A percentile compares a stretch with the other conserved stretches of the same genome.
phyloP scores from a whole-genome alignment of 805 yeast species.

The Candida bentonensis region DNA sequence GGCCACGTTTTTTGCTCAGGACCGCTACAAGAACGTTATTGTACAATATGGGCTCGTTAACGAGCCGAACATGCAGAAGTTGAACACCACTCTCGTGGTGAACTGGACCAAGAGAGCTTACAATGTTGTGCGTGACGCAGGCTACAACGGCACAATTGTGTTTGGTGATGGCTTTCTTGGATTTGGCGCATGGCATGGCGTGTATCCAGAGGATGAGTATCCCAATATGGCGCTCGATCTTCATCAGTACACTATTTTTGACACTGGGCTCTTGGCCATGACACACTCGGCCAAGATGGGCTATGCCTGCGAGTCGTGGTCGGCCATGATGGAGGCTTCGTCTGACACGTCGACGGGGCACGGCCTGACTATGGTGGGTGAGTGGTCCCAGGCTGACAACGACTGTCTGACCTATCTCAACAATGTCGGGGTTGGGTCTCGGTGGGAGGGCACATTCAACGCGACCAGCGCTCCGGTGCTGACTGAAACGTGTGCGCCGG shows the following conservation, averaged over 20 bases:
- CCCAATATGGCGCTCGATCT: conserved; percentile 68
- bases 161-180: conserved; percentile 69
- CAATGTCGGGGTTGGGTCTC: conserved; percentile 64
- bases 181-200: conserved; percentile 46
- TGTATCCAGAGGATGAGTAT: conserved; percentile 28
- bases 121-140: conserved; percentile 37
- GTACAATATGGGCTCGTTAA: conserved; percentile 70
- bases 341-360: conserved; percentile 42
- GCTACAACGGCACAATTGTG: conserved; percentile 36
- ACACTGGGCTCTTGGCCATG: conserved; percentile 14
- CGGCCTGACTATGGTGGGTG: conserved; percentile 60
- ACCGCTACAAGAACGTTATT: conserved; percentile 49
- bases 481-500: conserved; percentile 17
- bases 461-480: conserved; percentile 17
- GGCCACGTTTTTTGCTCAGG: conserved; percentile 47
- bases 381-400: conserved; percentile 75
- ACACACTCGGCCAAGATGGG: conserved; percentile 19
- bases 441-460: conserved; percentile 49
- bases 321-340: conserved; percentile 36
- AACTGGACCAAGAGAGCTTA: conserved; percentile 43
- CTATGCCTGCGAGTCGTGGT: conserved; percentile 34
- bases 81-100: conserved; percentile 47
- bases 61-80: conserved; percentile 42
- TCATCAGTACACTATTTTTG: conserved; percentile 76
- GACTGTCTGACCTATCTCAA: conserved; percentile 78